Base-by-base conservation (phyloP, 305 asterid species). In the Solanum hybrid region DNA sequence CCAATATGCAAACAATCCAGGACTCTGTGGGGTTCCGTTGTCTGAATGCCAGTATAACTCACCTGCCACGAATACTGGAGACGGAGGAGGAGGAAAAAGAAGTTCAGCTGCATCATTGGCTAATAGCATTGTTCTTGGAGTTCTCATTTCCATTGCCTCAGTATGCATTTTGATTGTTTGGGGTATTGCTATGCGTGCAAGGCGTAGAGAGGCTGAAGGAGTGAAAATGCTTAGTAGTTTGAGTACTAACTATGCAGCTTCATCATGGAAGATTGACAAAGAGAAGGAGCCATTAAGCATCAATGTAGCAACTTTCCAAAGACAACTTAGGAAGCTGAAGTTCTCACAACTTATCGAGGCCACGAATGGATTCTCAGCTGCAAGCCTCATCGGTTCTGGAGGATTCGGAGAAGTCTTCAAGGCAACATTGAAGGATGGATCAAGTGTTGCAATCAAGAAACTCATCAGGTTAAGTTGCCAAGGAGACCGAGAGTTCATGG, bases 271-370 rank as follows among this genome's bases (percentile, higher is more conserved):
- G 87, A 97, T 97, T 10, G 99, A 97, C 94, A 97, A 95, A 94
- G 99, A 97, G 94, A 97, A 94, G 81, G 99, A 97, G 92, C 99
- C 99, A 3, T 27, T 96, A 90, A 97, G 99, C 93, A 97, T 97
- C 80, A 97, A 97, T 26, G 98, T 97, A 0, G 99, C 99, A 10
- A 96, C 99, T 1, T 97, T 97, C 7, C 98, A 97, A 57, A 91
- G 98, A 68, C 95, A 96, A 33, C 88, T 97, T 32, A 91, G 97
- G 90, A 97, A 97, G 89, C 94, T 97, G 17, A 96, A 94, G 37
- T 97, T 97, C 91, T 96, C 99, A 0, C 98, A 97, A 72, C 91
- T 97, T 34, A 95, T 97, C 7, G 99, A 96, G 90, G 98, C 99
- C 6, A 96, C 99, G 0, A 95, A 97, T 61, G 99, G 99, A 1